Evolutionary conservation across 192 early-diverging fungal genomes (phyloP).

Genomic region (Chytriomyces hyalinus): DNA sequence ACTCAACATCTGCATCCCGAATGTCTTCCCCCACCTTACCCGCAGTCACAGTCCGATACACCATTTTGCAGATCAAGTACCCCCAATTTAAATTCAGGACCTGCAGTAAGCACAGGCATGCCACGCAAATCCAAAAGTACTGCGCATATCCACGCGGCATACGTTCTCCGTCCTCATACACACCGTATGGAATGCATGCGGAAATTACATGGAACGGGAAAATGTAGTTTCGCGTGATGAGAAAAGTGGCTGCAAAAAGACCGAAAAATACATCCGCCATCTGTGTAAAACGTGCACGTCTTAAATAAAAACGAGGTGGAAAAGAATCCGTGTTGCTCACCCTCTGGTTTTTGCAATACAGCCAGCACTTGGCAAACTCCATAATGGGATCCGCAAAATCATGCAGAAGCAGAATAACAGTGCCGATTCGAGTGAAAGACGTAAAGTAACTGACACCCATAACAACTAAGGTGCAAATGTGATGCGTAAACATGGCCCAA

Average conservation of each 20-base stretch:
- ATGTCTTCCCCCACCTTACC: neutral
- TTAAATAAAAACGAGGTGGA: neutral
- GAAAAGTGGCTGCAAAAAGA: constrained; percentile 34
- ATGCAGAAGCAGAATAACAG: constrained; percentile 51
- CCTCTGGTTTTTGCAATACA: constrained; percentile 45
- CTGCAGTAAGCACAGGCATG: constrained; percentile 22
- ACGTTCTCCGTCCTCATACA: constrained; percentile 30
- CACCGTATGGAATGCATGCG: constrained; percentile 14
- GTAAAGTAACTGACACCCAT: constrained; percentile 44
- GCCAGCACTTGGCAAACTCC: constrained; percentile 55
- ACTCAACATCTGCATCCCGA: neutral
- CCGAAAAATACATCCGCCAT: constrained; percentile 39
- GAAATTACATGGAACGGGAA: constrained; percentile 35
- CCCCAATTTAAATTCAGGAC: constrained; percentile 33
- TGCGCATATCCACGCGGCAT: constrained; percentile 37
- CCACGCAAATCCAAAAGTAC: constrained; percentile 22
- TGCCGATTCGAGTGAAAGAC: constrained; percentile 48
- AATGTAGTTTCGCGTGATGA: constrained; percentile 36
- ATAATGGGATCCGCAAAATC: constrained; percentile 54
- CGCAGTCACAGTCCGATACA: neutral
- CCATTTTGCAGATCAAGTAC: constrained; percentile 10
- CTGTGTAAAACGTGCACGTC: neutral
- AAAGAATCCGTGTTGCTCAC: neutral
- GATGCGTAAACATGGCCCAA: constrained; percentile 47
- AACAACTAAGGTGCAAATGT: constrained; percentile 45